These are phyloP conservation scores for Orbilia quercus DNA, from an alignment of 2,329 filamentous ascomycete genomes.

Conservation along the genomic window DNA sequence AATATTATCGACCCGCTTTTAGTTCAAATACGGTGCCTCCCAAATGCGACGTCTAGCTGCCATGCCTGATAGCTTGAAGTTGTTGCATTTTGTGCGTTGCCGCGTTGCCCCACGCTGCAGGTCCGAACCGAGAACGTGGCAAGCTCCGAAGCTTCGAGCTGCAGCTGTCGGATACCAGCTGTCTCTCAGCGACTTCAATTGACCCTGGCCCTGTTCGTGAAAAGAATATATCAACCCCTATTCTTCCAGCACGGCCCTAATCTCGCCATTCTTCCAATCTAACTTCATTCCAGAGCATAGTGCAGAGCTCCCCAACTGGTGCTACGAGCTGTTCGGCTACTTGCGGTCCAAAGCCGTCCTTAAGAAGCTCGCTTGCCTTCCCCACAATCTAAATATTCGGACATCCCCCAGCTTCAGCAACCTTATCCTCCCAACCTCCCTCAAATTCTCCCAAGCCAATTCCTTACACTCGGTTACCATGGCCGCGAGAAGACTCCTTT, in stretches of 20 bases:
- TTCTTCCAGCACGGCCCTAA: neutral
- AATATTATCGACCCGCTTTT: too few species aligned
- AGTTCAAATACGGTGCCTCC: too few species aligned
- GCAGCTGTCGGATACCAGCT: slow-evolving; percentile 10
- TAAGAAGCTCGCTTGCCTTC: slow-evolving; percentile 43
- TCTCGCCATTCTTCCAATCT: slow-evolving; percentile 6
- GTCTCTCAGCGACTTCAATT: neutral
- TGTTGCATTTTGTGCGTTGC: slow-evolving; percentile 38
- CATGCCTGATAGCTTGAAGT: neutral
- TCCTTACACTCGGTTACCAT: slow-evolving; percentile 26
- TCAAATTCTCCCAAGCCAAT: slow-evolving; percentile 26
- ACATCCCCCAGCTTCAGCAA: slow-evolving; percentile 9
- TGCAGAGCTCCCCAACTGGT: slow-evolving; percentile 27
- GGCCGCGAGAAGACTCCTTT: slow-evolving; percentile 56
- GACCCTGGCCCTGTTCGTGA: too few species aligned
- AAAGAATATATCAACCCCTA: too few species aligned
- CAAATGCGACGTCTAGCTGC: too few species aligned
- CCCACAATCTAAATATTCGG: slow-evolving; percentile 30
- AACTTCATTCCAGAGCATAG: neutral
- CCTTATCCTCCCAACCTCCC: slow-evolving; percentile 42
- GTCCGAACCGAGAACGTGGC: slow-evolving; percentile 54
- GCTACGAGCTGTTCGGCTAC: slow-evolving; percentile 39
- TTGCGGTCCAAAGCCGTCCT: slow-evolving; percentile 44
- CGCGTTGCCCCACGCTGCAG: slow-evolving; percentile 37
- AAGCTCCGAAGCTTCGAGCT: slow-evolving; percentile 8